phyloP scores from a whole-genome alignment of 2,329 filamentous ascomycete species.

The Lanzia echinophila region DNA sequence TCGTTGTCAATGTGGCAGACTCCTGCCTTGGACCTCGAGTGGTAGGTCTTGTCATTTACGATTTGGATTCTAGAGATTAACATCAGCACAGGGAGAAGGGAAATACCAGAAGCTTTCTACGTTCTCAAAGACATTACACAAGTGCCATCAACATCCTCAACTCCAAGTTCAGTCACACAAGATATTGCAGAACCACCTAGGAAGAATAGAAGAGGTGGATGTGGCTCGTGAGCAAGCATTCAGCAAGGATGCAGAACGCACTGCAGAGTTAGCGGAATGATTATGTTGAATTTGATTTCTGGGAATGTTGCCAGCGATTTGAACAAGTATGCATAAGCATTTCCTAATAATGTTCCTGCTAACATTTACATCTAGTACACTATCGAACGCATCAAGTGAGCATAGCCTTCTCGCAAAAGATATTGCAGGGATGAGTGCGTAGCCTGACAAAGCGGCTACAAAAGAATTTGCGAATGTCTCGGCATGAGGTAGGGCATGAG shows the following conservation, averaged over 20 bases:
- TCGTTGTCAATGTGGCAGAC: slow-evolving; percentile 91
- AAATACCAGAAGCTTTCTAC: slow-evolving; percentile 96
- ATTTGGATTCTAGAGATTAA: not conserved
- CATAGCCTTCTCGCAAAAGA: slow-evolving; percentile 70
- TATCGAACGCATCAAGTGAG: slow-evolving; percentile 53
- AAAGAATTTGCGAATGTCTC: slow-evolving; percentile 81
- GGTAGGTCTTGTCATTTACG: slow-evolving; percentile 42
- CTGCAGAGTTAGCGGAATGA: slow-evolving; percentile 74
- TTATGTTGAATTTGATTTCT: slow-evolving; percentile 71
- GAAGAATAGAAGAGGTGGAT: slow-evolving; percentile 82
- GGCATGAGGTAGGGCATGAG: slow-evolving; percentile 14
- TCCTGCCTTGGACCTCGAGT: slow-evolving; percentile 88
- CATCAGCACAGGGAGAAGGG: slow-evolving; percentile 66
- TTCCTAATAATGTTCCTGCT: not conserved
- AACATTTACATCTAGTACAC: slow-evolving; percentile 35
- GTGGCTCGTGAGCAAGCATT: slow-evolving; percentile 75
- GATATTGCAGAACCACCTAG: slow-evolving; percentile 91
- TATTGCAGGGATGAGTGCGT: slow-evolving; percentile 73
- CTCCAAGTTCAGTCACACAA: slow-evolving; percentile 73
- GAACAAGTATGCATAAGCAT: slow-evolving; percentile 47
- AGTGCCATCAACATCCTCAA: slow-evolving; percentile 70
- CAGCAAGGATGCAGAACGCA: slow-evolving; percentile 62
- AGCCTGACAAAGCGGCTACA: slow-evolving; percentile 78
- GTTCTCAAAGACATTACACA: slow-evolving; percentile 95
- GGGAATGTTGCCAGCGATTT: slow-evolving; percentile 65